Base-by-base conservation (phyloP, 2,329 filamentous ascomycete genomes). In the Aspergillus aculeatus region DNA sequence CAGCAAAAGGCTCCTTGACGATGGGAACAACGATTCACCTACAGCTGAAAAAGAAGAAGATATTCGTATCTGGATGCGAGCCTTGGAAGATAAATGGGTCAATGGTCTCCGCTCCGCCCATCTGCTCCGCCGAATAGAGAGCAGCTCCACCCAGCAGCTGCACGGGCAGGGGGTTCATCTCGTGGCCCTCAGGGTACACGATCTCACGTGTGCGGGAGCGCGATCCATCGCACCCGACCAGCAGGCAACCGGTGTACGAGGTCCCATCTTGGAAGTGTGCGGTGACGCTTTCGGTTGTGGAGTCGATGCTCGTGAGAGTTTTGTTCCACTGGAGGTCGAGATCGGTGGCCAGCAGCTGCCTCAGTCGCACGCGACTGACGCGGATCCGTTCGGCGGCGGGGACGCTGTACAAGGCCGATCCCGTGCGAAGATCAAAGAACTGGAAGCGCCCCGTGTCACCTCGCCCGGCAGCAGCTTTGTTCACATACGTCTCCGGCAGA, bases 1-100 rank as follows among this genome's bases (percentile, higher is more conserved):
- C 16, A 11, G 26, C 11, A 9, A 24, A 9, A n/a, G 4, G 4
- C 11, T 41, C 21, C 35, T 29, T 3, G 6, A 5, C 29, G 14
- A 23, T 10, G 14, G 14, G n/a, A 4, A 47, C 5, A 9, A 4
- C 11, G 9, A 9, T 29, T 3, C 21, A 67, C 78, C 59, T 64
- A 82, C 81, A 72, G 54, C 82, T 83, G 58, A 84, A 80, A 65
- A 82, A 86, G 19, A 84, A 67, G 66, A 82, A 86, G 0, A 78
- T 77, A 47, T 82, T 77, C 4, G 82, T 81, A 26, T 75, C 70
- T 0, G 84, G 83, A 41, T 84, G 78, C 0, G 79, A 78, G 0
- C 83, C 83, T 54, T 86, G 83, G 21, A 86, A 76, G 53, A 86
- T 83, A 47, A 80, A 83, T 0, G 83, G 80, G 56, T 86, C 84